Conservation (phyloP, 2,329 filamentous ascomycete genomes). For the Volutella citrinella region DNA sequence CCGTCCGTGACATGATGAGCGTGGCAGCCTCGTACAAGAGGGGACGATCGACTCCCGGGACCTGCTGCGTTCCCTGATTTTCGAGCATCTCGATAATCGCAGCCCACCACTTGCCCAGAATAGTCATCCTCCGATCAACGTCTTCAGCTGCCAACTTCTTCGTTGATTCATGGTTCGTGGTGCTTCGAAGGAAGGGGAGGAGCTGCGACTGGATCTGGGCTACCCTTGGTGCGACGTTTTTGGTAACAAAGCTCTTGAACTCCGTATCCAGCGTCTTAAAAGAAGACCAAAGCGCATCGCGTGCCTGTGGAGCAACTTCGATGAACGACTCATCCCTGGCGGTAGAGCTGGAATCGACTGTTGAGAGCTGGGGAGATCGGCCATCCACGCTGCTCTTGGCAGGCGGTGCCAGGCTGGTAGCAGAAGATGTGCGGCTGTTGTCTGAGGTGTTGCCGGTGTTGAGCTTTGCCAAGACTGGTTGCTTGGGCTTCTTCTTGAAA, state of each 20-base stretch:
- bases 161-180: constrained; percentile 66
- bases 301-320: constrained; percentile 40
- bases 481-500: constrained; percentile 48
- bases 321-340: constrained; percentile 43
- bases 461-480: constrained; percentile 38
- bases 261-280: constrained; percentile 55
- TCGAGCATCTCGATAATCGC: constrained; percentile 78
- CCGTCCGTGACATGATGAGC: constrained; percentile 81
- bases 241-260: constrained; percentile 61
- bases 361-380: constrained; percentile 37
- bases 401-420: constrained; percentile 43
- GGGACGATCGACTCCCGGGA: constrained; percentile 81
- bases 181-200: constrained; percentile 72
- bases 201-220: constrained; percentile 69
- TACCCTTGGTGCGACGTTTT: constrained; percentile 70
- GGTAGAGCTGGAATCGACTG: constrained; percentile 36
- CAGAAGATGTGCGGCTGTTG: constrained; percentile 46
- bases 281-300: constrained; percentile 53
- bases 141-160: constrained; percentile 69
- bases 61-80: constrained; percentile 62
- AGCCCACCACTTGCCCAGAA: constrained; percentile 90
- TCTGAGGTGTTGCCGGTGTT: constrained; percentile 36
- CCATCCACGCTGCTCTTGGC: constrained; percentile 35
- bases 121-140: constrained; percentile 72
- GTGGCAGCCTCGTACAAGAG: constrained; percentile 75